Conservation (phyloP, 805 yeast species). For the Metschnikowia picachoensis region DNA sequence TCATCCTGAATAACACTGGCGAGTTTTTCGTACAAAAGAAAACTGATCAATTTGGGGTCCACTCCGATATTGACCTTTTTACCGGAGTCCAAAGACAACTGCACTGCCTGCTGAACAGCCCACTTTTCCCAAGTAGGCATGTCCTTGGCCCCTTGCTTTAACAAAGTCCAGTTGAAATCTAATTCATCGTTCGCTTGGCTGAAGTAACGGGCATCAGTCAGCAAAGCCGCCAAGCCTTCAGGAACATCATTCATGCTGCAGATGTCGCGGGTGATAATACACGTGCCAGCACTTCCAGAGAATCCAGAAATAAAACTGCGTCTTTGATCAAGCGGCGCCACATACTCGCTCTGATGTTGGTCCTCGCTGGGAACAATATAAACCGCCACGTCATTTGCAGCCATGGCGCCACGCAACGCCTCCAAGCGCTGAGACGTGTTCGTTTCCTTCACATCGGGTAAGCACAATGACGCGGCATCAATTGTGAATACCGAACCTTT, state of each 20-base stretch:
- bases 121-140: slow-evolving; percentile 58
- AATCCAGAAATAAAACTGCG: slow-evolving; percentile 82
- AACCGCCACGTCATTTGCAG: slow-evolving; percentile 56
- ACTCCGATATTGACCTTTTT: slow-evolving; percentile 36
- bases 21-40: slow-evolving; percentile 29
- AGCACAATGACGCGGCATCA: slow-evolving; percentile 39
- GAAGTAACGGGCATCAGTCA: slow-evolving; percentile 62
- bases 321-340: slow-evolving; percentile 75
- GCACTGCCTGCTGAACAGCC: slow-evolving; percentile 49
- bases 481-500: slow-evolving; percentile 45
- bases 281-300: slow-evolving; percentile 91
- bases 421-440: slow-evolving; percentile 52
- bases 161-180: slow-evolving; percentile 56
- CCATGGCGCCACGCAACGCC: slow-evolving; percentile 61
- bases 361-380: slow-evolving; percentile 86
- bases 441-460: slow-evolving; percentile 43
- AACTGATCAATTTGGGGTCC: slow-evolving; percentile 49
- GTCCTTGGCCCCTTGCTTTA: slow-evolving; percentile 48
- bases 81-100: slow-evolving; percentile 47
- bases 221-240: slow-evolving; percentile 52
- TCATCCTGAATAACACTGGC: slow-evolving; percentile 28
- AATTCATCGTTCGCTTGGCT: slow-evolving; percentile 55
- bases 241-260: slow-evolving; percentile 48
- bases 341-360: slow-evolving; percentile 91
- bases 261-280: slow-evolving; percentile 68